Percentiles rank a stretch among this genome's conserved stretches.
phyloP scores from a whole-genome alignment of 1,139 yeast species.

The Eremothecium coryli region DNA sequence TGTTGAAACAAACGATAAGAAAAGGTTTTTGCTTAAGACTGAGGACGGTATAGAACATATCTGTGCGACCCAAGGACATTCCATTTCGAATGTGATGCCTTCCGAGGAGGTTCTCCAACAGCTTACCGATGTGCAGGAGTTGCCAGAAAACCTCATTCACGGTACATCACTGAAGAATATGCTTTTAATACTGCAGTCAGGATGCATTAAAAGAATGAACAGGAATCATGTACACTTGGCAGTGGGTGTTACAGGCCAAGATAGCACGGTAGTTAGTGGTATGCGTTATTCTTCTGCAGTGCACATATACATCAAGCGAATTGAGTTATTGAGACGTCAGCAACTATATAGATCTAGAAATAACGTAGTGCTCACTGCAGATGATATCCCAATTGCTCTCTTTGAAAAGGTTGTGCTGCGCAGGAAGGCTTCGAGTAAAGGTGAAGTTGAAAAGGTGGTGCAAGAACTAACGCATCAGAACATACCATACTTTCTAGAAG shows the following conservation, averaged over 20 bases:
- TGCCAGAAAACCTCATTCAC: conserved; percentile 51
- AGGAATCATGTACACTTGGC: conserved; percentile 84
- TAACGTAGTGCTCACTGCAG: conserved; percentile 64
- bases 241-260: conserved; percentile 33
- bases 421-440: conserved; percentile 1
- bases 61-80: conserved; percentile 92
- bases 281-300: conserved; percentile 54
- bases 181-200: conserved; percentile 39
- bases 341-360: conserved; percentile 55
- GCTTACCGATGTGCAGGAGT: conserved; percentile 26
- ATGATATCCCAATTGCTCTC: conserved; percentile 43
- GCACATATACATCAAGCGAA: conserved; percentile 52
- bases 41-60: conserved; percentile 36
- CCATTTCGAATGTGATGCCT: conserved; percentile 40
- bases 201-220: conserved; percentile 49
- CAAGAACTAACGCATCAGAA: not conserved
- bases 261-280: conserved; percentile 50
- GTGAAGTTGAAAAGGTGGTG: not conserved
- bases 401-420: conserved; percentile 35
- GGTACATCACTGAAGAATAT: conserved; percentile 62
- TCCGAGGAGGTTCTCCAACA: conserved; percentile 37
- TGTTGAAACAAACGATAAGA: conserved; percentile 59
- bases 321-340: conserved; percentile 36
- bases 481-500: no score
- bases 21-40: conserved; percentile 45